These are phyloP conservation scores for Erythrophleum fordii DNA, from an alignment of 306 rosid species.

Conservation along the genomic window DNA sequence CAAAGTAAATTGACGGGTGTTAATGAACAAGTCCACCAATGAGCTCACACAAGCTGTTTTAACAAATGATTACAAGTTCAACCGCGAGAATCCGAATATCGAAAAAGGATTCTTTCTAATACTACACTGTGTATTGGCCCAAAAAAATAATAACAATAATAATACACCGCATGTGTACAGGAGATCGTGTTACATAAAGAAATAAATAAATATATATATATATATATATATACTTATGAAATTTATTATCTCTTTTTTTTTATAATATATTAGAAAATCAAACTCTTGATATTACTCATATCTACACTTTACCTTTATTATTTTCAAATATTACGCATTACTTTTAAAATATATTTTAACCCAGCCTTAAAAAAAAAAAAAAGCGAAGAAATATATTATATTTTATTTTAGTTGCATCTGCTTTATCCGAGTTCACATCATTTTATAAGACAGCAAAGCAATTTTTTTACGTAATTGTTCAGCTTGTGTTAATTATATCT, in stretches of 20 bases:
- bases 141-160: too few species aligned
- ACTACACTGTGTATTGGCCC: too few species aligned
- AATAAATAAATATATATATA: too few species aligned
- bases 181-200: too few species aligned
- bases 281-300: too few species aligned
- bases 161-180: too few species aligned
- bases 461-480: not conserved
- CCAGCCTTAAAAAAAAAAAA: not conserved
- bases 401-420: slow-evolving; percentile 5
- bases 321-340: too few species aligned
- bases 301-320: too few species aligned
- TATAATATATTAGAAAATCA: too few species aligned
- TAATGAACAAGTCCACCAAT: not conserved
- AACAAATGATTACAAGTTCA: not conserved
- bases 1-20: slow-evolving; percentile 22
- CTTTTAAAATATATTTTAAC: slow-evolving; percentile 32
- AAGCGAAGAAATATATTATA: not conserved
- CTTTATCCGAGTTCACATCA: not conserved
- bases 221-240: too few species aligned
- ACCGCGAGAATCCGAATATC: not conserved
- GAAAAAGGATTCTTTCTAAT: not conserved
- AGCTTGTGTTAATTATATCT: not conserved
- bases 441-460: not conserved
- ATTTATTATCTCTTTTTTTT: too few species aligned
- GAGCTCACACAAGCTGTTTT: not conserved